Evolutionary conservation across 345 rosid genomes (phyloP).

Genomic region (Aegle marmelos): DNA sequence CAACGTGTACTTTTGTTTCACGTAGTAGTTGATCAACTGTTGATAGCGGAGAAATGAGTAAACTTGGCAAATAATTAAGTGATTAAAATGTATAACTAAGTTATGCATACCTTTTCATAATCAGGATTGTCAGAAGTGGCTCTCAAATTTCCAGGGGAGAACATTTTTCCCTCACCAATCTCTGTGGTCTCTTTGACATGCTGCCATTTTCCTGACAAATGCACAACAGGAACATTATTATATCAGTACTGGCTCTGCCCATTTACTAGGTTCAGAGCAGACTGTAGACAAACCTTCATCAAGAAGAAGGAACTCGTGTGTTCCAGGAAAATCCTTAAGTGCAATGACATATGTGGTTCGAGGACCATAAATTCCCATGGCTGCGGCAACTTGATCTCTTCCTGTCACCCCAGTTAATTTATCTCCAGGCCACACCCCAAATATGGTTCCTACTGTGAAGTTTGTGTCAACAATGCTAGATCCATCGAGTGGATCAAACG

Average conservation of each 20-base stretch:
- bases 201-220: slow-evolving; percentile 82
- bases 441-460: slow-evolving; percentile 90
- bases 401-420: slow-evolving; percentile 80
- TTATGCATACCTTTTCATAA: slow-evolving; percentile 51
- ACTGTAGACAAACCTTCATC: slow-evolving; percentile 69
- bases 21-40: slow-evolving; percentile 84
- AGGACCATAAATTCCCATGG: slow-evolving; percentile 97
- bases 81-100: neutral
- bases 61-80: neutral
- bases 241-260: neutral
- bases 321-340: slow-evolving; percentile 79
- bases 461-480: slow-evolving; percentile 87
- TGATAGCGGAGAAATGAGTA: neutral
- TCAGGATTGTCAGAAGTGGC: slow-evolving; percentile 91
- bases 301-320: slow-evolving; percentile 97
- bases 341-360: slow-evolving; percentile 89
- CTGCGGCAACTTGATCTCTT: slow-evolving; percentile 90
- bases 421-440: slow-evolving; percentile 99
- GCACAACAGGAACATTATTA: neutral
- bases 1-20: slow-evolving; percentile 89
- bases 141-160: slow-evolving; percentile 97
- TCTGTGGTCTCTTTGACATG: slow-evolving; percentile 92
- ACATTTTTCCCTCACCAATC: slow-evolving; percentile 82
- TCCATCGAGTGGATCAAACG: slow-evolving; percentile 90
- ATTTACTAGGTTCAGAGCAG: neutral